Evolutionary conservation across 2,329 filamentous ascomycete species (phyloP).

Genomic region (Madurella mycetomatis): DNA sequence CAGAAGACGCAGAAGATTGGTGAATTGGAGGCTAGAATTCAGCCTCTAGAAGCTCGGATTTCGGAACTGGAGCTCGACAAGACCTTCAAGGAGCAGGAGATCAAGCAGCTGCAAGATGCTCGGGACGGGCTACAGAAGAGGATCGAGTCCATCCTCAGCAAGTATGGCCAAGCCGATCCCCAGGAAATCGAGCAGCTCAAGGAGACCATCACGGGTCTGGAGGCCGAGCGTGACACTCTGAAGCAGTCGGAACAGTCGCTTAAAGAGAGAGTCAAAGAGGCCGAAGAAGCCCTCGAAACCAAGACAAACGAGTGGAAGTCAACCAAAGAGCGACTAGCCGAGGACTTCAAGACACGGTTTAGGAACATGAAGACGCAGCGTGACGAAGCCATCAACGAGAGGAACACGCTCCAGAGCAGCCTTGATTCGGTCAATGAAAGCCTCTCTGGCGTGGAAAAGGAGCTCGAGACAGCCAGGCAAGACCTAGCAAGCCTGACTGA

Average conservation of each 20-base stretch:
- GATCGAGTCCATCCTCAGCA: slow-evolving; percentile 90
- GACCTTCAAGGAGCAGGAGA: slow-evolving; percentile 77
- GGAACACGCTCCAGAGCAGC: slow-evolving; percentile 48
- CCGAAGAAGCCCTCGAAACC: slow-evolving; percentile 48
- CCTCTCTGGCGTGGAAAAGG: slow-evolving; percentile 40
- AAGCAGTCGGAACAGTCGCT: slow-evolving; percentile 48
- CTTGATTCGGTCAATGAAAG: slow-evolving; percentile 42
- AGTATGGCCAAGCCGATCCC: slow-evolving; percentile 92
- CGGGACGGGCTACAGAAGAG: slow-evolving; percentile 94
- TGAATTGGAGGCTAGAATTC: slow-evolving; percentile 67
- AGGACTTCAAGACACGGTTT: slow-evolving; percentile 59
- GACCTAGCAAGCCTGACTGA: slow-evolving; percentile 30
- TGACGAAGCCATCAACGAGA: slow-evolving; percentile 48
- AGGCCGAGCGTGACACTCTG: slow-evolving; percentile 59
- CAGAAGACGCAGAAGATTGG: slow-evolving; percentile 73
- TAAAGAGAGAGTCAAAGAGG: slow-evolving; percentile 49
- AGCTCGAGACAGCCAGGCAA: slow-evolving; percentile 50
- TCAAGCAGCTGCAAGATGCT: slow-evolving; percentile 84
- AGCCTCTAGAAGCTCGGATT: slow-evolving; percentile 77
- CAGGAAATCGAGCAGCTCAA: slow-evolving; percentile 88
- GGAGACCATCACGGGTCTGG: slow-evolving; percentile 63
- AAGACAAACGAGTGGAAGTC: slow-evolving; percentile 53
- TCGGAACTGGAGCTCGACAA: slow-evolving; percentile 78
- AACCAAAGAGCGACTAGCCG: slow-evolving; percentile 50
- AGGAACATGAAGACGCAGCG: slow-evolving; percentile 52